Base-by-base conservation (phyloP, 768 basidiomycete genomes). In the Leccinum pellstonianum region DNA sequence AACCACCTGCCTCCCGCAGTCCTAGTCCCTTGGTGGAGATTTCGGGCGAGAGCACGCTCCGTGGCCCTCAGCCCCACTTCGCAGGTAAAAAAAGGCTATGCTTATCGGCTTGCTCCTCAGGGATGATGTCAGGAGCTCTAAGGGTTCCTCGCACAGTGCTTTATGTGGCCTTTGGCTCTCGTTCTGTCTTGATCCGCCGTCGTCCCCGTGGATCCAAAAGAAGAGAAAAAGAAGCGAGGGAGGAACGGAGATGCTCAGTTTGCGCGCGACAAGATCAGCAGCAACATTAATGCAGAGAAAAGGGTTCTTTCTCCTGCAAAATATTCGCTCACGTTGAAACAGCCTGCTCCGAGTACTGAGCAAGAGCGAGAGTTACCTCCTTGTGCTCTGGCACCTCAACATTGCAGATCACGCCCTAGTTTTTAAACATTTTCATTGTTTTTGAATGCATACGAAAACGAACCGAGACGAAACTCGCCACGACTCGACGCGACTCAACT, bases 401-500 rank as follows among this genome's bases (percentile, higher is more conserved):
- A 43, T 19, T 19, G n/a, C 10, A 43, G n/a, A 43, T n/a, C n/a
- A 25, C 29, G 9, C 11, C 21, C 57, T 23, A 29, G 3, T 6
- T 8, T 48, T 25, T 15, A 3, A 29, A 7, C n/a, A 19, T 46
- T 37, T 21, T 58, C 17, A 11, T 43, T 43, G 43, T 43, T 43
- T 43, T 19, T 43, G 46, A 31, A 58, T 7, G 5, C 23, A 48
- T 2, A 58, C 2, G 1, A 10, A 4, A 48, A n/a, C 33, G 10
- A 25, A 15, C 46, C 7, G 33, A 6, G 29, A 12, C 2, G 19
- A 2, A 58, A 38, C 5, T 2, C 21, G 43, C 5, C 43, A 43
- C 41, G 10, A 43, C n/a, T 11, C 10, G 10, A 19, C n/a, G n/a
- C 41, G 10, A 43, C 43, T 65, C 55, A 69, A 12, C 66, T 52